These are phyloP conservation scores for Kwoniella europaea DNA, from an alignment of 768 basidiomycete species.

Conservation along the genomic window DNA sequence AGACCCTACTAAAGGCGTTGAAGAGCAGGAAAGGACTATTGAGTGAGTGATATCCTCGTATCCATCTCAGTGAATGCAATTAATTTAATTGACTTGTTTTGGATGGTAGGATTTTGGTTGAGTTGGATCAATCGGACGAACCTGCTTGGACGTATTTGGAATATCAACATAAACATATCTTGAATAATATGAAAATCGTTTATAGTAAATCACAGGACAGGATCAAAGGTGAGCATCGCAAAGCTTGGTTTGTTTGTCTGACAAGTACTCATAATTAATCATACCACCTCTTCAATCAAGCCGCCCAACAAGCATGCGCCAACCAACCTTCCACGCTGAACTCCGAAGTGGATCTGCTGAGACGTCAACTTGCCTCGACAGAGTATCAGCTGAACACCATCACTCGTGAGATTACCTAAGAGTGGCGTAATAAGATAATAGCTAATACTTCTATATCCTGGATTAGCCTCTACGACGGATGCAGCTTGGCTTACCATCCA, in stretches of 20 bases:
- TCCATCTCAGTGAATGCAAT: background rate
- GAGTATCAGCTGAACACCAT: slow-evolving; percentile 27
- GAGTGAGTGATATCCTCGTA: slow-evolving; percentile 67
- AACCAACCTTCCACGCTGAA: slow-evolving; percentile 44
- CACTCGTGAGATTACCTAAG: slow-evolving; percentile 21
- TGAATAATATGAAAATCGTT: slow-evolving; percentile 73
- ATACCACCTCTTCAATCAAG: slow-evolving; percentile 56
- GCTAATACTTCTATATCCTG: slow-evolving; percentile 3
- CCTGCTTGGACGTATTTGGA: slow-evolving; percentile 97
- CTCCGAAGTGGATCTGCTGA: slow-evolving; percentile 62
- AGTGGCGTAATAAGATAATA: background rate
- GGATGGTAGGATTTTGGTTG: slow-evolving; percentile 74
- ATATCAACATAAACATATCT: slow-evolving; percentile 83
- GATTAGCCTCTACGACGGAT: slow-evolving; percentile 51
- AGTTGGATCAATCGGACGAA: slow-evolving; percentile 83
- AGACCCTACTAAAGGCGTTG: slow-evolving; percentile 76
- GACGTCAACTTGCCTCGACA: slow-evolving; percentile 31
- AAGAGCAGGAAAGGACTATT: slow-evolving; percentile 95
- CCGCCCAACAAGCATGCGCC: slow-evolving; percentile 60
- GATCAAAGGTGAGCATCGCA: slow-evolving; percentile 64
- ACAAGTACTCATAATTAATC: too few relatives aligned
- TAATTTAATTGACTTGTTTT: too few relatives aligned
- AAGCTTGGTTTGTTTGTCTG: background rate
- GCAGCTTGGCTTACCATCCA: slow-evolving; percentile 81
- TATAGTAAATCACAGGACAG: slow-evolving; percentile 65